phyloP scores from a whole-genome alignment of 768 basidiomycete genomes.

The Boletus eberwhitei region DNA sequence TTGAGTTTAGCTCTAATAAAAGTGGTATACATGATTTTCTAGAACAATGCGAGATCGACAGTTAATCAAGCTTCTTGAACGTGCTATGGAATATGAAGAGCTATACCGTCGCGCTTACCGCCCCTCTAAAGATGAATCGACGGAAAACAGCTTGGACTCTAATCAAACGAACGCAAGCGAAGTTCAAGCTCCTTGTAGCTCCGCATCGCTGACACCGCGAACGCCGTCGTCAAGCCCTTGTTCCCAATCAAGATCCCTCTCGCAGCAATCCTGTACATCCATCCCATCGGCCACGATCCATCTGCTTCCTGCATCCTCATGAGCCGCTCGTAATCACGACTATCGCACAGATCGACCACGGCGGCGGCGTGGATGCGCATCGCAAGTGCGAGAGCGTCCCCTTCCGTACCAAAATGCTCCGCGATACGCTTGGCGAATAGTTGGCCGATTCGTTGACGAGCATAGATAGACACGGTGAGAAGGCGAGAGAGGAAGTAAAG shows the following conservation, averaged over 20 bases:
- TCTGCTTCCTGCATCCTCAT: conserved; percentile 15
- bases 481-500: conserved; percentile 23
- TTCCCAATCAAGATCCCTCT: conserved; percentile 13
- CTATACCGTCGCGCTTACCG: no score
- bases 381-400: conserved; percentile 20
- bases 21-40: no score
- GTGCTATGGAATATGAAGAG: no score
- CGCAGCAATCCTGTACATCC: conserved; percentile 14
- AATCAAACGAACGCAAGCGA: conserved; percentile 14
- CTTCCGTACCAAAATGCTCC: conserved; percentile 14
- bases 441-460: conserved; percentile 8
- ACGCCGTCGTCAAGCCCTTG: conserved; percentile 20
- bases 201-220: conserved; percentile 17
- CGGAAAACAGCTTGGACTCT: neutral
- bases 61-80: no score
- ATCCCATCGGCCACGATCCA: conserved; percentile 23
- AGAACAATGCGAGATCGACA: no score
- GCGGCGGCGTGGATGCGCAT: conserved; percentile 17
- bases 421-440: conserved; percentile 17
- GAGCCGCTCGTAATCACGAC: conserved; percentile 16
- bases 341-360: conserved; percentile 9
- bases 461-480: conserved; percentile 16
- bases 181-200: conserved; percentile 10
- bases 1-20: no score
- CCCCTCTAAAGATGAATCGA: neutral